These are phyloP conservation scores for Yamadazyma friedrichii DNA, from an alignment of 1,139 yeast species.

Conservation along the genomic window DNA sequence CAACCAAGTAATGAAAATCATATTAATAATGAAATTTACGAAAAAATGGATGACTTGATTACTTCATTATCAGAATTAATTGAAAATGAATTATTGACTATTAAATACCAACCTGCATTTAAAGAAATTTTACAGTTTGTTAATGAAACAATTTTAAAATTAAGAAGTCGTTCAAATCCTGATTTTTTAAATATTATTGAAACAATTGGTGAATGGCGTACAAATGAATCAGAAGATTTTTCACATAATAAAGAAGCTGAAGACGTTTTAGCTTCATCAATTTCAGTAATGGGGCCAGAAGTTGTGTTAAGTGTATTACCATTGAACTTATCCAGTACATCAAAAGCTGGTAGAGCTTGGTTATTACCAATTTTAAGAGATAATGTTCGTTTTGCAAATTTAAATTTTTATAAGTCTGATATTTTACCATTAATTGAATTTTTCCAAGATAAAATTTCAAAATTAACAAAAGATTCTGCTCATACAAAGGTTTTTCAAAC, in stretches of 20 bases:
- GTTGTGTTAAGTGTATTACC: constrained; percentile 74
- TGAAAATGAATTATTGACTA: constrained; percentile 60
- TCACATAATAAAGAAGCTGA: constrained; percentile 81
- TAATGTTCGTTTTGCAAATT: constrained; percentile 68
- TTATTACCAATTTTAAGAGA: constrained; percentile 89
- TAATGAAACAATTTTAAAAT: constrained; percentile 60
- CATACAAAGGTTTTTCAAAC: constrained; percentile 78
- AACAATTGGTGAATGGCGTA: constrained; percentile 83
- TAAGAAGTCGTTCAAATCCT: constrained; percentile 71
- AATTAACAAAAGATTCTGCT: constrained; percentile 52
- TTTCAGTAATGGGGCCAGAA: constrained; percentile 83
- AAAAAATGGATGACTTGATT: constrained; percentile 54
- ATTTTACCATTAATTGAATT: constrained; percentile 68
- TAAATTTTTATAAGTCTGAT: constrained; percentile 59
- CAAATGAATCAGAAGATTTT: constrained; percentile 66
- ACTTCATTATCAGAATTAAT: constrained; percentile 48
- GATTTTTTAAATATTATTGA: constrained; percentile 65
- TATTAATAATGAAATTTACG: constrained; percentile 46
- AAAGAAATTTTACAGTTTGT: constrained; percentile 71
- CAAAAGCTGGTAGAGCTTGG: constrained; percentile 87
- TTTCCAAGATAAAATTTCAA: constrained; percentile 51
- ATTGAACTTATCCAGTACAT: constrained; percentile 54
- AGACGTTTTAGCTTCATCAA: constrained; percentile 73
- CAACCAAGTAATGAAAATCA: constrained; percentile 44
- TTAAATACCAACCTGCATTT: constrained; percentile 76